Evolutionary conservation across 768 basidiomycete genomes (phyloP), one percentile per base, ranked within the genome.

Genomic region (Termitomyces sp.): DNA sequence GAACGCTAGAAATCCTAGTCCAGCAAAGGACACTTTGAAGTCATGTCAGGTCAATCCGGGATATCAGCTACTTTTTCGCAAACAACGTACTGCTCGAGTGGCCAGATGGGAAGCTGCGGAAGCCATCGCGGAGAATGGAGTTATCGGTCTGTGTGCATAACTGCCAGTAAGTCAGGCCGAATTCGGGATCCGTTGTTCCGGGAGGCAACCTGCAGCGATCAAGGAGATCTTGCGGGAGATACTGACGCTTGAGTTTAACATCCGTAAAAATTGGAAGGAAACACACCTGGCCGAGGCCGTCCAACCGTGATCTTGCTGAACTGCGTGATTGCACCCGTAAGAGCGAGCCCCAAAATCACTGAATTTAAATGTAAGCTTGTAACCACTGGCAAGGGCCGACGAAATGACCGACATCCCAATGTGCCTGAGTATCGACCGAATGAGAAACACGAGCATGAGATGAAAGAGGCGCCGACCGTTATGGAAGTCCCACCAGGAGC

Each of bases 401-500:
- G 30, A 19, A 23, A 28, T 8, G 4, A 66, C 73, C 26, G 49
- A 79, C 78, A 70, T 64, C 78, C 75, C 56, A 75, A 70, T 45
- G 73, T 73, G 51, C 72, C 78, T 79, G 63, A 19, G n/a, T 5
- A 30, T 6, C 17, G 17, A 38, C 37, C n/a, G 17, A 37, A 50
- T 50, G 31, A 58, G 49, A 49, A 31, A 61, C 26, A 28, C 42
- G 14, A 40, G 48, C 28, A 40, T 19, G 31, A 49, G 17, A 41
- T 57, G 46, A 47, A 49, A 42, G 52, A 66, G 58, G 21, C 17
- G 58, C 71, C 68, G 61, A 71, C 87, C 77, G 64, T 83, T 86
- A 66, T 97, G 95, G 31, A 88, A 73, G 65, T 97, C 95, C 94
- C 94, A 98, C 75, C 84, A 85, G 3, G 85, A 87, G n/a, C 87